phyloP scores from a whole-genome alignment of 176 grass and related monocot species.

The Triticum timopheevii region DNA sequence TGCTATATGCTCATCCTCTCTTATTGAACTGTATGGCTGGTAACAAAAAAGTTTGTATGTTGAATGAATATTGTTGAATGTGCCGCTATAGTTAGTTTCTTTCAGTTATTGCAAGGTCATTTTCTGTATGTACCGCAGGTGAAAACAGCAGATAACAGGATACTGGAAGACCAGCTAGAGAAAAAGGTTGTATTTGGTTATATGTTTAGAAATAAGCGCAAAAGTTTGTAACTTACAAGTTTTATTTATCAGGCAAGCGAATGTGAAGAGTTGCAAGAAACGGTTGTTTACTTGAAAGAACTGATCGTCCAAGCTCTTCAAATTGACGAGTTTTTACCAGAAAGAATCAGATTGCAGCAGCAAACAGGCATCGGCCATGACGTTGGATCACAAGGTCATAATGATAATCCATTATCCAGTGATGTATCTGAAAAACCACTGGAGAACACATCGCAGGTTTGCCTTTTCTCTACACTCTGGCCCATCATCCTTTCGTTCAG shows the following conservation, averaged over 20 bases:
- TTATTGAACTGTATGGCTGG: neutral
- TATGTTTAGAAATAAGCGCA: constrained; percentile 14
- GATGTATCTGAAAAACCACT: constrained; percentile 43
- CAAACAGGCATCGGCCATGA: constrained; percentile 34
- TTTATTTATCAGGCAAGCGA: constrained; percentile 61
- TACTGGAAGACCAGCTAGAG: constrained; percentile 92
- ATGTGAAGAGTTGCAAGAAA: constrained; percentile 70
- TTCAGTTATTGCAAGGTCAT: neutral
- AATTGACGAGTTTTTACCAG: constrained; percentile 47
- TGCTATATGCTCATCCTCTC: too few species aligned
- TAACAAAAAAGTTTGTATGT: neutral
- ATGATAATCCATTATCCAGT: constrained; percentile 34
- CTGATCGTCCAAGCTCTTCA: constrained; percentile 63
- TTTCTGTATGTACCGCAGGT: constrained; percentile 61
- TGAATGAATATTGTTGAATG: neutral
- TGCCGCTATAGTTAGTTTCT: neutral
- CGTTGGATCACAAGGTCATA: constrained; percentile 36
- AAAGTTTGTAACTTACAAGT: neutral
- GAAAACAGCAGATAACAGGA: constrained; percentile 91
- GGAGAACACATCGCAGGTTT: constrained; percentile 50
- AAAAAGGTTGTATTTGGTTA: constrained; percentile 59
- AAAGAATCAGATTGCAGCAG: constrained; percentile 34
- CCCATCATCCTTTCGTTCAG: neutral
- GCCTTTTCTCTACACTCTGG: constrained; percentile 14
- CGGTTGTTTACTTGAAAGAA: constrained; percentile 68